Evolutionary conservation across 1,139 yeast genomes (phyloP).

Genomic region (Groenewaldozyma auringiensis): DNA sequence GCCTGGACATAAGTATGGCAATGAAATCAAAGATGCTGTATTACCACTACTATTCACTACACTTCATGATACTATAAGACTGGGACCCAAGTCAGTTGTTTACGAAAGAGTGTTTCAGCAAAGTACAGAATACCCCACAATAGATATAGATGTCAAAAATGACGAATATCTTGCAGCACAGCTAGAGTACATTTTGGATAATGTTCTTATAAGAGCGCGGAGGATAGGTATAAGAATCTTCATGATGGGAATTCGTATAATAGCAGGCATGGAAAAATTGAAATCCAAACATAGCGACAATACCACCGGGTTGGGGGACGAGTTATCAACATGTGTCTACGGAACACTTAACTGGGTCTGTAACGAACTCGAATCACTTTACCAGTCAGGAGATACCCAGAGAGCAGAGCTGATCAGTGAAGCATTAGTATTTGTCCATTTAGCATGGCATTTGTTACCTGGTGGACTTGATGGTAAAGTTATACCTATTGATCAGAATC

Average conservation of each 20-base stretch:
- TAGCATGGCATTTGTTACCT: slow-evolving; percentile 17
- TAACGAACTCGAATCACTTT: slow-evolving; percentile 14
- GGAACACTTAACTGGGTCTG: neutral
- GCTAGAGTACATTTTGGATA: neutral
- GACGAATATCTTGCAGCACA: slow-evolving; percentile 4
- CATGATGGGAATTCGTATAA: neutral
- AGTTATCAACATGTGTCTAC: neutral
- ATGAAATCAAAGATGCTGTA: neutral
- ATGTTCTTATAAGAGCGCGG: neutral
- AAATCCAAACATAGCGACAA: neutral
- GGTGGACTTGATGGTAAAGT: slow-evolving; percentile 3
- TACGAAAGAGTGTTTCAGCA: neutral
- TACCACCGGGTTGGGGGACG: neutral
- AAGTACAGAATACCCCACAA: neutral
- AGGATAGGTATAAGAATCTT: slow-evolving; percentile 2
- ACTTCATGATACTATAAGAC: neutral
- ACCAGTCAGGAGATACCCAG: slow-evolving; percentile 9
- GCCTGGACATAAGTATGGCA: neutral
- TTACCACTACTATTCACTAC: slow-evolving; percentile 3
- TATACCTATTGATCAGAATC: neutral
- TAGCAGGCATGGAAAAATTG: neutral
- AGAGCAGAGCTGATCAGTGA: slow-evolving; percentile 14
- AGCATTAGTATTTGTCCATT: slow-evolving; percentile 19
- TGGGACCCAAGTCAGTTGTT: neutral
- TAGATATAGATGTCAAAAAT: neutral